Conservation (phyloP, 306 rosid genomes). For the Arachis hypogaea region DNA sequence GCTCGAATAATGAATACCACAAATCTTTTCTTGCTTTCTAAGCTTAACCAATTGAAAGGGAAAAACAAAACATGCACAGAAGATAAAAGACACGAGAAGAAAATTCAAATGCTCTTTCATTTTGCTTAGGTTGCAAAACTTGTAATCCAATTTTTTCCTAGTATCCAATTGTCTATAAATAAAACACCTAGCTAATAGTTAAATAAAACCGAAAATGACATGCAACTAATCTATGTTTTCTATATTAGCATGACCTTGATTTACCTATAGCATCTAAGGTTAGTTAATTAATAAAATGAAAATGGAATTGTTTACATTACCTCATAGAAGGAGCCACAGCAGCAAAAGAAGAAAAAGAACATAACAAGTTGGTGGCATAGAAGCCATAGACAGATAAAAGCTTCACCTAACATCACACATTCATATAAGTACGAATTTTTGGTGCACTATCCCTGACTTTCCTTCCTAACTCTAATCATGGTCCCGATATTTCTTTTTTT, state of each 20-base stretch:
- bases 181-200: constrained; percentile 5
- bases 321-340: constrained; percentile 24
- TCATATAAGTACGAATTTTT: constrained; percentile 9
- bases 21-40: background rate
- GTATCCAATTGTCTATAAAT: background rate
- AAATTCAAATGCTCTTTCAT: constrained; percentile 15
- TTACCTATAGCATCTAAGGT: background rate
- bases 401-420: constrained; percentile 54
- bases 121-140: constrained; percentile 31
- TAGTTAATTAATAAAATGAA: background rate
- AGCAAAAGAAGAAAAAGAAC: constrained; percentile 32
- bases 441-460: constrained; percentile 35
- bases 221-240: constrained; percentile 25
- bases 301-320: constrained; percentile 21
- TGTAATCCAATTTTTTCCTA: background rate
- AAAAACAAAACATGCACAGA: constrained; percentile 8
- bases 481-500: constrained; percentile 6
- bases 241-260: background rate
- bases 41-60: constrained; percentile 8
- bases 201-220: constrained; percentile 41
- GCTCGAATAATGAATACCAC: background rate
- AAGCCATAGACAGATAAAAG: constrained; percentile 31
- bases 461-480: constrained; percentile 44
- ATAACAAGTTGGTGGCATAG: constrained; percentile 23
- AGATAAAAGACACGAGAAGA: background rate